Percentiles rank a stretch among this genome's conserved stretches.
phyloP scores from a whole-genome alignment of 495 filamentous ascomycete species.

The Thermothielavioides terrestris region DNA sequence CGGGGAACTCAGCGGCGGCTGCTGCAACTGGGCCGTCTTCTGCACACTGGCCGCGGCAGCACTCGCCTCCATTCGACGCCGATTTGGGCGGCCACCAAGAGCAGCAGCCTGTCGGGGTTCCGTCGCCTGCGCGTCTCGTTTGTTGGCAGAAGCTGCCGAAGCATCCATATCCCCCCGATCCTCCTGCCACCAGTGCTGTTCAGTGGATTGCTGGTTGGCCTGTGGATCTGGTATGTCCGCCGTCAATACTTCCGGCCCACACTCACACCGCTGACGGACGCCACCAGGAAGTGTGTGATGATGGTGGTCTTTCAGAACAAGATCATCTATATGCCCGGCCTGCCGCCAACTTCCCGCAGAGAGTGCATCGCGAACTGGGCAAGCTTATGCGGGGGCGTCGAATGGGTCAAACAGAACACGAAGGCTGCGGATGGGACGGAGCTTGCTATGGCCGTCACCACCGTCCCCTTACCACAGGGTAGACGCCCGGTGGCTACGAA shows the following conservation, averaged over 20 bases:
- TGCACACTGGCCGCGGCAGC: conserved; percentile 6
- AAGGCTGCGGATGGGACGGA: conserved; percentile 51
- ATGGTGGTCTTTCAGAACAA: conserved; percentile 75
- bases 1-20: conserved; percentile 4
- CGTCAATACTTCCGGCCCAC: background rate
- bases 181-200: conserved; percentile 61
- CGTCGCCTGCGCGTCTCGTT: background rate
- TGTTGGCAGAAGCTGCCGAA: conserved; percentile 4
- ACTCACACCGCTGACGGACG: background rate
- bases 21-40: background rate
- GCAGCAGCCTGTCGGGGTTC: background rate
- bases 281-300: conserved; percentile 59
- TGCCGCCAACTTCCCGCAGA: conserved; percentile 52
- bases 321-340: conserved; percentile 71
- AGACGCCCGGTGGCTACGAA: background rate
- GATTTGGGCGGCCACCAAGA: conserved; percentile 6
- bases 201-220: conserved; percentile 51
- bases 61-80: conserved; percentile 3
- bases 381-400: conserved; percentile 44
- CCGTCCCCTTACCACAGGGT: conserved; percentile 16
- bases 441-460: conserved; percentile 48
- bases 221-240: conserved; percentile 51
- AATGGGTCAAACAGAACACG: conserved; percentile 53
- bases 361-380: conserved; percentile 56
- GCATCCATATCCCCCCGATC: conserved; percentile 43